Evolutionary conservation across 805 yeast species (phyloP).

Genomic region (Schwanniomyces occidentalis): DNA sequence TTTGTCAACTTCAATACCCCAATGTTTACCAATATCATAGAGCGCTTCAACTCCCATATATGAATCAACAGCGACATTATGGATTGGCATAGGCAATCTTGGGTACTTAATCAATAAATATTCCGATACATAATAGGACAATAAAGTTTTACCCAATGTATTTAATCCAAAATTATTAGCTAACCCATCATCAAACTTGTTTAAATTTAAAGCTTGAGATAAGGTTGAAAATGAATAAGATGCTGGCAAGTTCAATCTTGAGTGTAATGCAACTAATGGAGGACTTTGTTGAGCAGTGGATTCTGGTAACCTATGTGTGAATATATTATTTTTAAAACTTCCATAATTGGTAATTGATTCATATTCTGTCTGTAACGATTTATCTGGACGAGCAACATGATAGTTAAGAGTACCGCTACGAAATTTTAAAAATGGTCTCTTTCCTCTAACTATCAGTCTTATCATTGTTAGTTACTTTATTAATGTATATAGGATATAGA

Average conservation of each 20-base stretch:
- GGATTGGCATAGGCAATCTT: slow-evolving; percentile 79
- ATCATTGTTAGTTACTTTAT: slow-evolving; percentile 8
- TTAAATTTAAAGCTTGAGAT: slow-evolving; percentile 77
- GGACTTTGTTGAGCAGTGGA: slow-evolving; percentile 59
- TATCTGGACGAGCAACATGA: slow-evolving; percentile 23
- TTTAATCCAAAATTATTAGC: slow-evolving; percentile 79
- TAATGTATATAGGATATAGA: no score
- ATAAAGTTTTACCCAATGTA: slow-evolving; percentile 76
- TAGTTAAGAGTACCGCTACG: slow-evolving; percentile 10
- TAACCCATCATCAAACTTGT: slow-evolving; percentile 41
- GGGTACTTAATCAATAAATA: slow-evolving; percentile 77
- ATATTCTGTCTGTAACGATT: slow-evolving; percentile 30
- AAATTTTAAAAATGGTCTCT: slow-evolving; percentile 1
- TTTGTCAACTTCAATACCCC: slow-evolving; percentile 88
- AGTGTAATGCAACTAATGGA: slow-evolving; percentile 73
- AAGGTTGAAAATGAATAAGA: slow-evolving; percentile 62
- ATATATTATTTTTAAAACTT: slow-evolving; percentile 39
- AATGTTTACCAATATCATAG: slow-evolving; percentile 63
- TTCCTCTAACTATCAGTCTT: slow-evolving; percentile 8
- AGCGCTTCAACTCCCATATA: slow-evolving; percentile 70
- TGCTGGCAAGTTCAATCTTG: slow-evolving; percentile 67
- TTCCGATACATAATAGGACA: slow-evolving; percentile 76
- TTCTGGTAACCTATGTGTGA: slow-evolving; percentile 48
- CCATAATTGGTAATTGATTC: slow-evolving; percentile 38
- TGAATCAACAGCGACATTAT: slow-evolving; percentile 73